A percentile compares a stretch with the other conserved stretches of the same genome.
Conservation (phyloP, 2,329 filamentous ascomycete species). For the Sclerotinia sclerotiorum region DNA sequence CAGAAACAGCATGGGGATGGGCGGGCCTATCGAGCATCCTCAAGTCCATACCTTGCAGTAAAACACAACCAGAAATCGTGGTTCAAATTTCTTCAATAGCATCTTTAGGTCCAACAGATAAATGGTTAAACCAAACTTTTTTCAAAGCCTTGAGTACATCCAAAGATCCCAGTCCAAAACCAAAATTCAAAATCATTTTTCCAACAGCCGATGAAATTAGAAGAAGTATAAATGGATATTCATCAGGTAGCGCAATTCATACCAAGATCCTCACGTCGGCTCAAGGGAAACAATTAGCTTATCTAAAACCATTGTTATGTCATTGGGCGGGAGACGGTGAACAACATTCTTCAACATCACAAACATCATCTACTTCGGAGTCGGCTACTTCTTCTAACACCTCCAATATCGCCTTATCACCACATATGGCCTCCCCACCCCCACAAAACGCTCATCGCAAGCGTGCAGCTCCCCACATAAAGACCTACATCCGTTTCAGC, state of each 20-base stretch:
- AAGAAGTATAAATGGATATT: conserved; percentile 73
- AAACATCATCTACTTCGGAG: not conserved
- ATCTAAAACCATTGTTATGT: conserved; percentile 67
- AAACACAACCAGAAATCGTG: conserved; percentile 49
- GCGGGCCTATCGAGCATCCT: conserved; percentile 62
- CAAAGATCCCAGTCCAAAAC: conserved; percentile 36
- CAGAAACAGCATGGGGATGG: conserved; percentile 74
- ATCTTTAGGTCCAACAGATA: conserved; percentile 67
- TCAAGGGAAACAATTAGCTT: conserved; percentile 72
- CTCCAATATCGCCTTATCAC: not conserved
- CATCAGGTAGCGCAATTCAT: conserved; percentile 76
- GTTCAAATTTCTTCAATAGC: conserved; percentile 79
- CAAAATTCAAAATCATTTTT: conserved; percentile 71
- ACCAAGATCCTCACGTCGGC: conserved; percentile 69
- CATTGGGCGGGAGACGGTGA: conserved; percentile 69
- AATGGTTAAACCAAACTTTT: conserved; percentile 68
- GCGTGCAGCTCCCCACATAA: conserved; percentile 81
- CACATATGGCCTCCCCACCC: no score
- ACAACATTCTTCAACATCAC: conserved; percentile 23
- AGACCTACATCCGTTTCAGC: conserved; percentile 75
- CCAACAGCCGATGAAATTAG: conserved; percentile 79
- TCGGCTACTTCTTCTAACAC: not conserved
- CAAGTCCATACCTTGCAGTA: conserved; percentile 50
- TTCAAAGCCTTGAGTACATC: conserved; percentile 51
- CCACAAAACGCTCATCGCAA: conserved; percentile 57